Conservation (phyloP, 441 rosid species). For the Gossypium davidsonii region DNA sequence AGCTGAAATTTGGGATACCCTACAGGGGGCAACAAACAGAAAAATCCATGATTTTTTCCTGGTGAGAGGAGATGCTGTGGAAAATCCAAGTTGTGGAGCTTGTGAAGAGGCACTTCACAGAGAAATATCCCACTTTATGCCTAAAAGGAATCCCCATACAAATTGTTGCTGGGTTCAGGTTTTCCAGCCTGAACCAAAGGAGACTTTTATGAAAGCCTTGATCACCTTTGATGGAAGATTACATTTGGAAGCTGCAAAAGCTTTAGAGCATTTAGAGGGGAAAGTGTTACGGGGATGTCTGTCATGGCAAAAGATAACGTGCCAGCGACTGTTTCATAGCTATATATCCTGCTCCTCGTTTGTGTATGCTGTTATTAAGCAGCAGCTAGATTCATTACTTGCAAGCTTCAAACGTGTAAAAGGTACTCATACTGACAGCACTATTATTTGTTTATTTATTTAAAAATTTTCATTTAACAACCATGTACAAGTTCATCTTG, state of each 20-base stretch:
- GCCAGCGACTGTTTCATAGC: constrained; percentile 61
- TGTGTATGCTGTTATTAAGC: constrained; percentile 47
- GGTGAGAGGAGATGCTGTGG: constrained; percentile 40
- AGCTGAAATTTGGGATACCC: constrained; percentile 39
- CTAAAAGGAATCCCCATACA: constrained; percentile 37
- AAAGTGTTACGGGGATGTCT: constrained; percentile 50
- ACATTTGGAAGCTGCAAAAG: constrained; percentile 77
- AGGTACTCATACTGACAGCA: constrained; percentile 32
- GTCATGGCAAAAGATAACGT: constrained; percentile 64
- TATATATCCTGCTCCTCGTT: constrained; percentile 50
- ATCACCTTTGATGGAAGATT: constrained; percentile 67
- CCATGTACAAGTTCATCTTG: background rate
- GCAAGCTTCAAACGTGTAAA: constrained; percentile 30
- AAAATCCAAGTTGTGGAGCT: constrained; percentile 30
- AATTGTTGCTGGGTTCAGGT: constrained; percentile 48
- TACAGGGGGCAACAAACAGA: constrained; percentile 34
- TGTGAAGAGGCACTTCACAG: constrained; percentile 45
- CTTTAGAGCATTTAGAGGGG: constrained; percentile 64
- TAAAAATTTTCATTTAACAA: background rate
- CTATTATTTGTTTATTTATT: background rate
- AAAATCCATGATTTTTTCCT: constrained; percentile 40
- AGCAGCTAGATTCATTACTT: constrained; percentile 38
- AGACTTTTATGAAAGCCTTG: constrained; percentile 35
- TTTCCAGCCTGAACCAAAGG: constrained; percentile 41
- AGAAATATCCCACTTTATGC: constrained; percentile 54